Percentiles rank a stretch among this genome's conserved stretches.
Evolutionary conservation across 495 filamentous ascomycete genomes (phyloP).

Genomic region (Articulospora tetracladia): DNA sequence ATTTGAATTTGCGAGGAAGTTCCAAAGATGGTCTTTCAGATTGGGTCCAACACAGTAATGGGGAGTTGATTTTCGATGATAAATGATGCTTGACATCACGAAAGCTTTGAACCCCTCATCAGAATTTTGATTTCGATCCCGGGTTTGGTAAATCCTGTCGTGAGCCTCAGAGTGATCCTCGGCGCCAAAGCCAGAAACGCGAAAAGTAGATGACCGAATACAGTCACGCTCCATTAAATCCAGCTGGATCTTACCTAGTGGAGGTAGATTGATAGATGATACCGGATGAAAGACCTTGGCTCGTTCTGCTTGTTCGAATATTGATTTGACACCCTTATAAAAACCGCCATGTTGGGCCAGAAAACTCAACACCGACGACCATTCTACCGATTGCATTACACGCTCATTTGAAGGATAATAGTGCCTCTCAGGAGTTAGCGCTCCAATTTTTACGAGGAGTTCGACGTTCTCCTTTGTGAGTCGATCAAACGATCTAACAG

Average conservation of each 20-base stretch:
- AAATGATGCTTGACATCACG: constrained; percentile 10
- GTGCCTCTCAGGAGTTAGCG: constrained; percentile 42
- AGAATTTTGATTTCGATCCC: constrained; percentile 19
- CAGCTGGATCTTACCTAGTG: background rate
- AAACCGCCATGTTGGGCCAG: constrained; percentile 52
- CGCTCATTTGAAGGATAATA: constrained; percentile 44
- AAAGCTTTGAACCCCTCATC: constrained; percentile 10
- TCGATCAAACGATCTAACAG: constrained; percentile 44
- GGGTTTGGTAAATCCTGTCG: constrained; percentile 32
- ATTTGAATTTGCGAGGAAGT: background rate
- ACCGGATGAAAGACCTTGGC: background rate
- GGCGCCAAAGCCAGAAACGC: constrained; percentile 48
- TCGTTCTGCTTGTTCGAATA: constrained; percentile 36
- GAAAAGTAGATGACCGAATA: constrained; percentile 44
- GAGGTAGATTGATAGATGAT: background rate
- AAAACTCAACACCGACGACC: constrained; percentile 32
- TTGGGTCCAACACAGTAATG: background rate
- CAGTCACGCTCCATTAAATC: constrained; percentile 35
- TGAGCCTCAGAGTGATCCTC: constrained; percentile 35
- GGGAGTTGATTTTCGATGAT: background rate
- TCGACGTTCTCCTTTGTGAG: constrained; percentile 36
- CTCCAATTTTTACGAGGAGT: constrained; percentile 41
- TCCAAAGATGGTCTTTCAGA: background rate
- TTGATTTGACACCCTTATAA: constrained; percentile 30
- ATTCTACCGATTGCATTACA: constrained; percentile 43